Conservation (phyloP, 1,139 yeast genomes). For the Debaryomyces fabryi region DNA sequence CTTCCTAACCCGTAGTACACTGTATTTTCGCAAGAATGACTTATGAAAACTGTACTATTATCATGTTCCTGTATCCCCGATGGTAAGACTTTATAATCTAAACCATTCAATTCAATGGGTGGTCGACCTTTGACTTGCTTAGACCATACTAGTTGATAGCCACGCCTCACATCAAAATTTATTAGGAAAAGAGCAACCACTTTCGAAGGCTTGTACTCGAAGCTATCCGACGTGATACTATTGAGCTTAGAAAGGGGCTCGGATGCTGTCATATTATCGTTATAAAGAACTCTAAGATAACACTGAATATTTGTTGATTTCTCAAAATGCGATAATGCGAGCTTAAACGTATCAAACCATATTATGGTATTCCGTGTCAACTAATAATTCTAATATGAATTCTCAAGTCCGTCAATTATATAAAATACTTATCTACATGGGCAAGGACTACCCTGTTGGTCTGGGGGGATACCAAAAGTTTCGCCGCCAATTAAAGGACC, state of each 20-base stretch:
- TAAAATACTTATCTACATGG: slow-evolving; percentile 37
- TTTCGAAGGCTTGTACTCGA: slow-evolving; percentile 24
- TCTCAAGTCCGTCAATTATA: slow-evolving; percentile 34
- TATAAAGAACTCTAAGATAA: background rate
- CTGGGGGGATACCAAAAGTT: slow-evolving; percentile 34
- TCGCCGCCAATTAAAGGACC: slow-evolving; percentile 20
- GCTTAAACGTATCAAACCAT: background rate
- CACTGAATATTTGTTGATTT: background rate
- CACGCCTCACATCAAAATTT: slow-evolving; percentile 63
- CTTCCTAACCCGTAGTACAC: slow-evolving; percentile 42
- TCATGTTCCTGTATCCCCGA: slow-evolving; percentile 76
- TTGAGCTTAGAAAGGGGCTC: slow-evolving; percentile 5
- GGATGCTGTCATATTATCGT: slow-evolving; percentile 1
- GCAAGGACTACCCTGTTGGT: slow-evolving; percentile 37
- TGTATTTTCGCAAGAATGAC: slow-evolving; percentile 31
- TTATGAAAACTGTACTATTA: slow-evolving; percentile 47
- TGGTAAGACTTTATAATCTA: slow-evolving; percentile 79
- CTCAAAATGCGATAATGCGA: slow-evolving; percentile 3
- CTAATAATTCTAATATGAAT: slow-evolving; percentile 26
- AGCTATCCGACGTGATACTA: slow-evolving; percentile 5
- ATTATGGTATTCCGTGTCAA: background rate
- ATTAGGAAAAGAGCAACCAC: slow-evolving; percentile 58
- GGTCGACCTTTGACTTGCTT: slow-evolving; percentile 24
- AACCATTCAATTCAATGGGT: slow-evolving; percentile 30
- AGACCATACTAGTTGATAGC: slow-evolving; percentile 64